Evolutionary conservation across 306 rosid species (phyloP).

Genomic region (Gastrolobium villosum): DNA sequence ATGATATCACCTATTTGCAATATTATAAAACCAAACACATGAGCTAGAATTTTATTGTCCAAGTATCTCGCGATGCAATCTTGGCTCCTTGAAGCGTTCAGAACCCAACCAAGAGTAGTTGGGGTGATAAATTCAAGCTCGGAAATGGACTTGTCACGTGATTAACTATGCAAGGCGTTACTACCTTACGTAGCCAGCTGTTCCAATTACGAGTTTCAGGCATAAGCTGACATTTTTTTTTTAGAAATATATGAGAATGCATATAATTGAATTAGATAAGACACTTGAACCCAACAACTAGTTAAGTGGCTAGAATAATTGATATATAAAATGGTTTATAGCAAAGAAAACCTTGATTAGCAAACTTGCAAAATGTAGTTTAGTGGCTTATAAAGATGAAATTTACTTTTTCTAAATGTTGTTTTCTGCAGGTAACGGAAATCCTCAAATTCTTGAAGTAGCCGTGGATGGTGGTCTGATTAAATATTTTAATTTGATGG

Average conservation of each 20-base stretch:
- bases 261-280: background rate
- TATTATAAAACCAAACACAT: background rate
- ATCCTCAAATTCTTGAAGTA: slow-evolving; percentile 50
- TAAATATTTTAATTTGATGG: slow-evolving; percentile 39
- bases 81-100: background rate
- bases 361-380: slow-evolving; percentile 19
- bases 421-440: slow-evolving; percentile 52
- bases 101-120: background rate
- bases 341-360: slow-evolving; percentile 15
- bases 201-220: background rate
- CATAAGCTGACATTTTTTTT: background rate
- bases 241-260: background rate
- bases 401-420: slow-evolving; percentile 39
- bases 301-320: background rate
- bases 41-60: background rate
- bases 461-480: slow-evolving; percentile 44
- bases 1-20: background rate
- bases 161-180: slow-evolving; percentile 40
- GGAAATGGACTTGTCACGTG: background rate
- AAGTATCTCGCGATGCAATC: background rate
- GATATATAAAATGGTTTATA: slow-evolving; percentile 20
- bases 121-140: background rate
- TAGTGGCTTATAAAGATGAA: slow-evolving; percentile 31
- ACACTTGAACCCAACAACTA: slow-evolving; percentile 23
- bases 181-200: background rate